Evolutionary conservation across 805 yeast species (phyloP).

Genomic region (Nakazawaea wyomingensis): DNA sequence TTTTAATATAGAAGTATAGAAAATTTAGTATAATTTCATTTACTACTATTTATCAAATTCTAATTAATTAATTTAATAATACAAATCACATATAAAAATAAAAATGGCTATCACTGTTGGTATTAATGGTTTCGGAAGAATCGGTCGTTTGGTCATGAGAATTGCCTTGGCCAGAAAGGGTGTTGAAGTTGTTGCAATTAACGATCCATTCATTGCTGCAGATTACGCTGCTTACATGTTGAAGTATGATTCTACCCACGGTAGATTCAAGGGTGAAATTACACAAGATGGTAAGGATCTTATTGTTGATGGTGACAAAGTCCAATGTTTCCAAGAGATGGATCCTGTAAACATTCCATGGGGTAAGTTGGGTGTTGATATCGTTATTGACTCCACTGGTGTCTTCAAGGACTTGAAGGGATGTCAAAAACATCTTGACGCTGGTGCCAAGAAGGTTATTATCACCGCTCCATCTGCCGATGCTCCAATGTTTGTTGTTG

Average conservation of each 20-base stretch:
- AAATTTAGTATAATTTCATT: neutral
- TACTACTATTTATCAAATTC: neutral
- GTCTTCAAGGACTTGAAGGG: conserved; percentile 61
- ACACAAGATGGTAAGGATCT: conserved; percentile 45
- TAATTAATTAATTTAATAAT: no score
- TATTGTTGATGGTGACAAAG: conserved; percentile 46
- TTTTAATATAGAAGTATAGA: no score
- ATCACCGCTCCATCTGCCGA: conserved; percentile 69
- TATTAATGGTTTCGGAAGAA: conserved; percentile 72
- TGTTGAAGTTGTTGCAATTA: conserved; percentile 60
- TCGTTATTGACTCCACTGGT: conserved; percentile 69
- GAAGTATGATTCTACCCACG: conserved; percentile 73
- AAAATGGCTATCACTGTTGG: conserved; percentile 54
- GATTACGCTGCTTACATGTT: conserved; percentile 72
- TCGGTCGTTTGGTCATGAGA: conserved; percentile 66
- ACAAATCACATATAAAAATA: neutral
- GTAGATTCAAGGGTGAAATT: conserved; percentile 56
- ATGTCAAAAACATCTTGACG: conserved; percentile 64
- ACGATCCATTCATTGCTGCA: conserved; percentile 64
- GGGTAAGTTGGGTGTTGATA: conserved; percentile 58
- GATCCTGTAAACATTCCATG: conserved; percentile 68
- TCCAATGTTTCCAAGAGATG: conserved; percentile 54
- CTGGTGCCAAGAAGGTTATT: conserved; percentile 70
- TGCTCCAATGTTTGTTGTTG: conserved; percentile 71
- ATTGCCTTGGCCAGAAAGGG: conserved; percentile 49